Base-by-base conservation (phyloP, 441 rosid genomes). In the Isatis lusitanica region DNA sequence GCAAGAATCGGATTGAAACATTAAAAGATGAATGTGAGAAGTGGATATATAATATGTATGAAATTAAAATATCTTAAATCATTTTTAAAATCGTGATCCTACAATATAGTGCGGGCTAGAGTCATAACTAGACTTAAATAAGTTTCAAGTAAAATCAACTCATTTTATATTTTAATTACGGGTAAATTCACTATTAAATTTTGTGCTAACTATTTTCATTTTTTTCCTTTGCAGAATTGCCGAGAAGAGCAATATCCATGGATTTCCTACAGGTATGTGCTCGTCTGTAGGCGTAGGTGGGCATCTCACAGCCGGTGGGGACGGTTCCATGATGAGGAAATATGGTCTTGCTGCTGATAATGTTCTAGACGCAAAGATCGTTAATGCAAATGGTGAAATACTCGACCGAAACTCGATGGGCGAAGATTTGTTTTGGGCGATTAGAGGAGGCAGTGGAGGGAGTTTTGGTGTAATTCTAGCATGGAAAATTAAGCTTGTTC, bases 361-460 rank as follows among this genome's bases (percentile, higher is more conserved):
- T 30, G 74, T 89, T 2, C 46, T 86, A 9, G 97, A 89, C 76
- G 91, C 89, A 2, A 80, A 71, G 36, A 76, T 91, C 4, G 85
- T 89, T 5, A 88, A 89, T 74, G 86, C 71, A 0, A 74, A 78
- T 10, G 93, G 91, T 0, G 81, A 39, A n/a, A 16, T 86, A 39
- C 77, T 85, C 5, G 68, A 84, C 48, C 74, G 87, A 30, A 40
- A 70, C 74, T 39, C 75, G 3, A 86, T 91, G 94, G 94, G 88
- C 0, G 92, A 87, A 70, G 90, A 83, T 68, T 46, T 82, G 93
- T n/a, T n/a, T n/a, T n/a, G n/a, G n/a, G n/a, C n/a, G n/a, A n/a
- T n/a, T n/a, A n/a, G n/a, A n/a, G n/a, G 94, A 6, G 94, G 93
- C 0, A 88, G 88, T 8, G 90, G 87, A 9, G 92, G 75, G 1